Evolutionary conservation across 1,284 basidiomycete species (phyloP), one percentile per base, ranked within the genome.

Genomic region (Ganoderma sinense): DNA sequence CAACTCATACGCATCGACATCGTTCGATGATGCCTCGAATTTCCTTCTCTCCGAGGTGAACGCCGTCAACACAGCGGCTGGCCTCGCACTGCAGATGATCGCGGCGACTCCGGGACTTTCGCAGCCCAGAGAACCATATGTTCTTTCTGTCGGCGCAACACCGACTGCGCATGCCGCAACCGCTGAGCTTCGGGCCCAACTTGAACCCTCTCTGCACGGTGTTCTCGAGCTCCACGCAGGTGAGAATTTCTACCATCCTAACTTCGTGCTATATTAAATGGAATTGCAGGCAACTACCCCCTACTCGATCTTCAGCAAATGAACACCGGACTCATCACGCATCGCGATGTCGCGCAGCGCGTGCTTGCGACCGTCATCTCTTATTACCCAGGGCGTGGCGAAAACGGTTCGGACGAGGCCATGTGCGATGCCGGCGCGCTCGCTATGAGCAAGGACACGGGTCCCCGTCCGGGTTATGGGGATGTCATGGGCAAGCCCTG

Each of bases 291-390:
- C 33, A 94, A 95, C 80, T 97, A 97, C 77, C 91, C 94, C 3
- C 86, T 96, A 81, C 85, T 93, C 66, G 95, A 97, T 80, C 84
- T 96, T 56, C 95, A 97, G 80, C 95, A 97, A 78, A 83, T 91
- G 69, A 87, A 92, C 70, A 97, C 95, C 0, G 85, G 85, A 7
- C 81, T 96, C 65, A 86, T 95, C 55, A 81, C 86, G 18, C 79
- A 81, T 26, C 79, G 83, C 2, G 82, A 85, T 43, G 88, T 96
- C 69, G 86, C 94, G 2, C 88, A 95, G 71, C 83, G 84, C 33
- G 91, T 96, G 0, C 83, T 93, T 45, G 86, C 91, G 0, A 92
- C 89, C 0, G 91, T 97, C 3, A 85, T 95, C 60, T 94, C 93
- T 16, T 87, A 89, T 71, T 97, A 97, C 78, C 89, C 92, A 1